Evolutionary conservation across 2,329 filamentous ascomycete species (phyloP).

Genomic region (Aspergillus pseudoglaucus): DNA sequence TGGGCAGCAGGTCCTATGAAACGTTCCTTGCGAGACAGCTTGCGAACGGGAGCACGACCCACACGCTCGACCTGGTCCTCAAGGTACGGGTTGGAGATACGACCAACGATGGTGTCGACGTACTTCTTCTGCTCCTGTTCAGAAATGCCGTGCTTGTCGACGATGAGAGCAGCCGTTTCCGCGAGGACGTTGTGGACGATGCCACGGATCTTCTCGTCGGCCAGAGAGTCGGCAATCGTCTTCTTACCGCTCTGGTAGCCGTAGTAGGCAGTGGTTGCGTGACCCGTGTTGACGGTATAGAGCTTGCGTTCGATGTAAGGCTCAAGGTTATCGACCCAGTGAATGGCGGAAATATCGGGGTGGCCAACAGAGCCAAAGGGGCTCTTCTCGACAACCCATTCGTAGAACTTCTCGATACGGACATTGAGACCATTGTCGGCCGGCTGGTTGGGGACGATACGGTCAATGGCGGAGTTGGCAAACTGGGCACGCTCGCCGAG

Average conservation of each 20-base stretch:
- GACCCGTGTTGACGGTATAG: slow-evolving; percentile 97
- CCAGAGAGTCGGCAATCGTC: slow-evolving; percentile 83
- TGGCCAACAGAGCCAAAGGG: slow-evolving; percentile 68
- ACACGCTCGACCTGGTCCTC: slow-evolving; percentile 94
- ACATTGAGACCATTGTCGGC: slow-evolving; percentile 76
- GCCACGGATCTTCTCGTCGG: slow-evolving; percentile 69
- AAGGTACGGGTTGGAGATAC: slow-evolving; percentile 88
- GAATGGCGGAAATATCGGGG: slow-evolving; percentile 76
- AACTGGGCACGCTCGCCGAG: slow-evolving; percentile 74
- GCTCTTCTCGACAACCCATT: slow-evolving; percentile 90
- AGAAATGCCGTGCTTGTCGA: slow-evolving; percentile 75
- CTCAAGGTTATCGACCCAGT: slow-evolving; percentile 84
- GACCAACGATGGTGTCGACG: slow-evolving; percentile 82
- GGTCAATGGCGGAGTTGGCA: slow-evolving; percentile 97
- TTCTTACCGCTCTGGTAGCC: slow-evolving; percentile 79
- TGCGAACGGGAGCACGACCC: slow-evolving; percentile 86
- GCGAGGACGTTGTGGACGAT: slow-evolving; percentile 73
- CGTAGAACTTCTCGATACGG: slow-evolving; percentile 96
- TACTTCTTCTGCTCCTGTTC: slow-evolving; percentile 73
- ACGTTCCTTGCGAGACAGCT: slow-evolving; percentile 89
- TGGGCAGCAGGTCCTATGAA: slow-evolving; percentile 89
- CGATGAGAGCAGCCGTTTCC: slow-evolving; percentile 82
- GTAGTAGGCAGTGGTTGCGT: slow-evolving; percentile 93
- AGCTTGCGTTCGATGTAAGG: slow-evolving; percentile 99
- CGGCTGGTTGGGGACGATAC: slow-evolving; percentile 90